Evolutionary conservation across 2,329 filamentous ascomycete species (phyloP), one percentile per base, ranked within the genome.

Genomic region (Decorospora gaudefroyi): DNA sequence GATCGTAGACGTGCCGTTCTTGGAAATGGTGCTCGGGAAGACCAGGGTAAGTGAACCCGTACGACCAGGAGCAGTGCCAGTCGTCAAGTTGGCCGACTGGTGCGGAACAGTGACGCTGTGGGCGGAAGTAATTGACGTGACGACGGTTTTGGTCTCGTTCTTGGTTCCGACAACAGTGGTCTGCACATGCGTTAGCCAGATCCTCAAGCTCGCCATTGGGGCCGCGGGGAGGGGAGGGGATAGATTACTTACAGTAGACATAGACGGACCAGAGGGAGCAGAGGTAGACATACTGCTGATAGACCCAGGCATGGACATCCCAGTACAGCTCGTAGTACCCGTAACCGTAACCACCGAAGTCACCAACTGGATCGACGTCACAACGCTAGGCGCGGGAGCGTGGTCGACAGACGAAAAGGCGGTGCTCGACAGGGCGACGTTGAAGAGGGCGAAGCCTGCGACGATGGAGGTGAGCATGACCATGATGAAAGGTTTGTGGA

Each of bases 361-460:
- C 4, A 45, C n/a, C 8, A 35, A 21, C 32, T 46, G 30, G n/a
- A 38, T n/a, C 10, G 35, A 36, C 17, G 38, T 51, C n/a, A 32
- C 31, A 7, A 31, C 43, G 3, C 25, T 27, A n/a, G 30, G 17
- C 6, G 21, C 22, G 6, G 31, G 21, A 13, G 19, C 28, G 7
- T 33, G 10, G 12, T 23, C 15, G 10, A 30, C 39, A 9, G 33
- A 36, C n/a, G 46, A 46, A 30, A 39, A 32, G 4, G 22, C 30
- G 10, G 42, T 52, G 17, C 40, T 36, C 17, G 34, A 29, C 10
- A 45, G 19, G 17, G 38, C 38, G 22, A 43, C 27, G 4, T 43
- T 52, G 46, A 49, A 16, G 23, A 52, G 31, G 0, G 38, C 46
- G 9, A 25, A 23, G 10, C 37, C 19, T 17, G 42, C 46, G 37